Conservation (phyloP, 495 filamentous ascomycete genomes). For the Thermochaetoides thermophila region DNA sequence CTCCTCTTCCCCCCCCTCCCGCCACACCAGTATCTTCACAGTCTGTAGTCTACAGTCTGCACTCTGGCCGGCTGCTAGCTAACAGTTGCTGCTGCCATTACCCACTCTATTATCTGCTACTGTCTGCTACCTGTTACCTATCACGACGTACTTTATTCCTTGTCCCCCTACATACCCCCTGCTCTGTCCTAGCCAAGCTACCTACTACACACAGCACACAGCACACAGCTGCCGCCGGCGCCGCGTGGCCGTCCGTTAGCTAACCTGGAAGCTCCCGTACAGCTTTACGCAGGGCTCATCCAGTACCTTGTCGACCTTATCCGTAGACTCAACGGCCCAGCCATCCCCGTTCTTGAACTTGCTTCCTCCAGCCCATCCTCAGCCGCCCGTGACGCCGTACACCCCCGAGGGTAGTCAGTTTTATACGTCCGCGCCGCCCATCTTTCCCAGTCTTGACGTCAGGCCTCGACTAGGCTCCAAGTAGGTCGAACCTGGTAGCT, state of each 20-base stretch:
- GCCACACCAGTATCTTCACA: too few relatives aligned
- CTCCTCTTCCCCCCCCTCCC: constrained; percentile 1
- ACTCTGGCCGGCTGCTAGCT: too few relatives aligned
- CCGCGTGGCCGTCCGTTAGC: constrained; percentile 18
- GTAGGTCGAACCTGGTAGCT: constrained; percentile 33
- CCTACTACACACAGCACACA: too few relatives aligned
- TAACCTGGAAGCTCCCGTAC: constrained; percentile 15
- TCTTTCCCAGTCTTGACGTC: constrained; percentile 32
- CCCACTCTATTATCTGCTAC: too few relatives aligned
- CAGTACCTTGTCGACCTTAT: constrained; percentile 28
- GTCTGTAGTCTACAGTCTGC: too few relatives aligned
- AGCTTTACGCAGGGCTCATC: constrained; percentile 34
- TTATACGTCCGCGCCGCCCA: constrained; percentile 27
- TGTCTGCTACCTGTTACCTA: too few relatives aligned
- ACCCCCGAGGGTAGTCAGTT: constrained; percentile 29
- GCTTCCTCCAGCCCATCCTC: constrained; percentile 30
- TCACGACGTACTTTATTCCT: too few relatives aligned
- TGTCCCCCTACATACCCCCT: too few relatives aligned
- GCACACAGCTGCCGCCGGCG: too few relatives aligned
- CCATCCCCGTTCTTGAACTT: constrained; percentile 29
- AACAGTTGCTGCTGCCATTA: too few relatives aligned
- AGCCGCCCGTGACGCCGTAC: constrained; percentile 28
- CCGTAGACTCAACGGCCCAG: constrained; percentile 32
- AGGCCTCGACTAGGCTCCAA: constrained; percentile 35
- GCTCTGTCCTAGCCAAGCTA: too few relatives aligned